Base-by-base conservation (phyloP, 2,329 filamentous ascomycete genomes). In the Emericellopsis cladophorae region DNA sequence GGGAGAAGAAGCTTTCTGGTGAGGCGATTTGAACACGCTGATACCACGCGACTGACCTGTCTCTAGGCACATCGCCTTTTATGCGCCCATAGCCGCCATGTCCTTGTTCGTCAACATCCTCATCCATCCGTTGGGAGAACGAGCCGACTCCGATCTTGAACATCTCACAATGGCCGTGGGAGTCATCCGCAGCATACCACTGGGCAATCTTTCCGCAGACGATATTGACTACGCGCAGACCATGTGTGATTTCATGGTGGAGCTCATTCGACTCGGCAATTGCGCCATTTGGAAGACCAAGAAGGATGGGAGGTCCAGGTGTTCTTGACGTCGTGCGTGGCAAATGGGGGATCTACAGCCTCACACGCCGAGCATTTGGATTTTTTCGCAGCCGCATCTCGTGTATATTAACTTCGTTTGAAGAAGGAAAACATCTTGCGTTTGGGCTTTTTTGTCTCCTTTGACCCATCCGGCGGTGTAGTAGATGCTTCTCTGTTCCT, bases 1-100 rank as follows among this genome's bases (percentile, higher is more conserved):
- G 2, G 57, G 60, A 0, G 59, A 62, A 1, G 66, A 70, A 34
- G 59, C 65, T 10, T 74, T 74, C 45, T 72, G 68, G 68, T 72
- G 53, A 46, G 62, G 48, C 4, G 8, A 29, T 21, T 9, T 3
- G 3, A 9, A 9, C 26, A 12, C 8, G 7, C 26, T 12, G 26
- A 9, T 12, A 16, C 9, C 9, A 15, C 9, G 31, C 2, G 7
- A 5, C 22, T 36, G 34, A 31, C 32, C 4, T n/a, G 7, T 18
- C 7, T 31, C 10, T n/a, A 48, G 46, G 21, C 23, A 43, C 16
- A 31, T 48, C 15, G 21, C 23, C 16, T 40, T 35, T 18, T 44
- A 46, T 26, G 37, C 41, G 2, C 40, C 44, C 2, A 31, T 23
- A 5, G 44, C 46, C 5, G 46, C 39, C 24, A 46, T 48, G 42